Conservation (phyloP, 805 yeast genomes). For the Pichia kluyveri region DNA sequence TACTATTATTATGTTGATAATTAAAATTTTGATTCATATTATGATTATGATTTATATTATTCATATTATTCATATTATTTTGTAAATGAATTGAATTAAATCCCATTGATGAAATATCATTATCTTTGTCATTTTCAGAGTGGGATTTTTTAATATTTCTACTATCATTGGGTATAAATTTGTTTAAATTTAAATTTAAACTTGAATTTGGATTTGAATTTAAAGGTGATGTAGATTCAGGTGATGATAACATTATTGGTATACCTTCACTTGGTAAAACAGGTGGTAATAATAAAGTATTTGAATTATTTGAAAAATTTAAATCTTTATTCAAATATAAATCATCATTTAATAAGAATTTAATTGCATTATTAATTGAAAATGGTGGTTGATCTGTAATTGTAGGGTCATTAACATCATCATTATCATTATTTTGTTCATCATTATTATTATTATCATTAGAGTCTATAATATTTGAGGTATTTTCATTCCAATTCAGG, state of each 20-base stretch:
- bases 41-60: not conserved
- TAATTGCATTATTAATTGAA: slow-evolving; percentile 41
- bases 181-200: not conserved
- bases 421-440: not conserved
- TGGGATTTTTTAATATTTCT: too few species aligned
- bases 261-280: slow-evolving; percentile 8
- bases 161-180: not conserved
- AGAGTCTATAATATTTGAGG: not conserved
- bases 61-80: too few species aligned
- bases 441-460: not conserved
- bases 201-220: not conserved
- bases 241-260: slow-evolving; percentile 12
- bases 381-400: slow-evolving; percentile 13
- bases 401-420: slow-evolving; percentile 12
- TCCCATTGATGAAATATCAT: slow-evolving; percentile 12
- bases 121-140: not conserved
- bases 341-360: slow-evolving; percentile 29
- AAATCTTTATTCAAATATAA: too few species aligned
- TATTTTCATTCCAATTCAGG: slow-evolving; percentile 6
- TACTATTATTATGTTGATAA: not conserved
- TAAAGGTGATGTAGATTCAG: slow-evolving; percentile 18
- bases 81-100: slow-evolving; percentile 14
- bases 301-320: not conserved
- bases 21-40: not conserved
- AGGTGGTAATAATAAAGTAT: not conserved